Conservation (phyloP, 2,329 filamentous ascomycete genomes). For the Colletotrichum sp. region DNA sequence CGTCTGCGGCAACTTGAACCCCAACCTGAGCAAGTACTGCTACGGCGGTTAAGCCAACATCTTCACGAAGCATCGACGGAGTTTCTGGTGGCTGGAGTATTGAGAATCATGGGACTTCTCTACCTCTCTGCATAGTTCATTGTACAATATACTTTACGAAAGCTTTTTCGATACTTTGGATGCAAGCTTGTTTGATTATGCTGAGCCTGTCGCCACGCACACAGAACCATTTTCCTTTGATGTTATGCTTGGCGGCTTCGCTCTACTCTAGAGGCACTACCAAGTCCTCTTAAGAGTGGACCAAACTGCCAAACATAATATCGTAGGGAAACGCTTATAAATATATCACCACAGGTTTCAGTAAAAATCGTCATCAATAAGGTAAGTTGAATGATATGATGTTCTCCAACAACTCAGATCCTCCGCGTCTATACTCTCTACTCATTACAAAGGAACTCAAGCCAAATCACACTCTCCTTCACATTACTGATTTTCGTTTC, state of each 20-base stretch:
- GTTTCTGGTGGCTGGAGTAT: neutral
- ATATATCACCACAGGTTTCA: neutral
- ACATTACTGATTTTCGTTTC: neutral
- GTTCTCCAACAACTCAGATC: neutral
- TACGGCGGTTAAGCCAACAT: neutral
- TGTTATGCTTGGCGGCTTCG: neutral
- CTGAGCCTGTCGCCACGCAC: neutral
- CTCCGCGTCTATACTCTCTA: neutral
- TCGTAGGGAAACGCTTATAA: fast-evolving
- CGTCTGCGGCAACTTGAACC: neutral
- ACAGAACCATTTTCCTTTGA: fast-evolving
- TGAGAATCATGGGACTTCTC: neutral
- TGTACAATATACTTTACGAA: neutral
- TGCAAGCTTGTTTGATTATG: too few species aligned
- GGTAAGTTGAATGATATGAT: neutral
- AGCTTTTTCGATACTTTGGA: neutral
- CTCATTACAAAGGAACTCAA: neutral
- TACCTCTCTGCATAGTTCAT: neutral
- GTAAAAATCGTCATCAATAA: neutral
- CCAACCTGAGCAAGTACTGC: neutral
- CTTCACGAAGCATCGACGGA: neutral
- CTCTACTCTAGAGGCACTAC: fast-evolving
- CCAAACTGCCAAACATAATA: neutral
- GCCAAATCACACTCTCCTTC: neutral
- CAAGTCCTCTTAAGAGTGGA: fast-evolving